phyloP scores from a whole-genome alignment of 1,284 basidiomycete species.

The Spongispora temasekensis region DNA sequence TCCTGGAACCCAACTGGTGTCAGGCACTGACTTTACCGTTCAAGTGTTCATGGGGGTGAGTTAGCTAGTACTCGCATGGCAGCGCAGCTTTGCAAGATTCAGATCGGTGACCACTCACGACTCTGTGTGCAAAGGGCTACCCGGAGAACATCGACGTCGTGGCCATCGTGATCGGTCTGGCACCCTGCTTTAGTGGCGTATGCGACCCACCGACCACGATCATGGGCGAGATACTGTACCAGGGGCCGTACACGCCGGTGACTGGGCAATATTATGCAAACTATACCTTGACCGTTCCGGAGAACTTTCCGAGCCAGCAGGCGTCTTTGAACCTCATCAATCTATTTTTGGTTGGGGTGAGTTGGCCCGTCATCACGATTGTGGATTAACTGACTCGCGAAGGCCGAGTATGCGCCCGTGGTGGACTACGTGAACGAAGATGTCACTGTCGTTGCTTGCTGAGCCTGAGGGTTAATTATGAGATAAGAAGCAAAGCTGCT shows the following conservation, averaged over 20 bases:
- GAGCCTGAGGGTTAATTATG: background rate
- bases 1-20: slow-evolving; percentile 9
- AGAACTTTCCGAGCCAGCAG: slow-evolving; percentile 2
- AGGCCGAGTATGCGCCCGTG: slow-evolving; percentile 20
- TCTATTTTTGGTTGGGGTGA: slow-evolving; percentile 31
- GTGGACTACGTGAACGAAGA: slow-evolving; percentile 25
- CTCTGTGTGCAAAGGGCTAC: slow-evolving; percentile 12
- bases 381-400: slow-evolving; percentile 4
- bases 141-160: slow-evolving; percentile 27
- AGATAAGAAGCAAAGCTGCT: background rate
- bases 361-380: slow-evolving; percentile 1
- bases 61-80: too few species aligned
- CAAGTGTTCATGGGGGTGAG: slow-evolving; percentile 27
- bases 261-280: slow-evolving; percentile 10
- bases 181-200: slow-evolving; percentile 10
- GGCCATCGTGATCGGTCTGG: slow-evolving; percentile 29
- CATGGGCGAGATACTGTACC: slow-evolving; percentile 26
- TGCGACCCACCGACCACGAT: slow-evolving; percentile 17
- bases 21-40: slow-evolving; percentile 15
- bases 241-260: slow-evolving; percentile 19
- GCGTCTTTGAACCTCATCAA: slow-evolving; percentile 28
- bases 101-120: too few species aligned
- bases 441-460: slow-evolving; percentile 18
- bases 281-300: slow-evolving; percentile 24
- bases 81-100: too few species aligned